Percentiles rank a stretch among this genome's conserved stretches.
phyloP scores from a whole-genome alignment of 805 yeast genomes.

The Starmerella stigmatis region DNA sequence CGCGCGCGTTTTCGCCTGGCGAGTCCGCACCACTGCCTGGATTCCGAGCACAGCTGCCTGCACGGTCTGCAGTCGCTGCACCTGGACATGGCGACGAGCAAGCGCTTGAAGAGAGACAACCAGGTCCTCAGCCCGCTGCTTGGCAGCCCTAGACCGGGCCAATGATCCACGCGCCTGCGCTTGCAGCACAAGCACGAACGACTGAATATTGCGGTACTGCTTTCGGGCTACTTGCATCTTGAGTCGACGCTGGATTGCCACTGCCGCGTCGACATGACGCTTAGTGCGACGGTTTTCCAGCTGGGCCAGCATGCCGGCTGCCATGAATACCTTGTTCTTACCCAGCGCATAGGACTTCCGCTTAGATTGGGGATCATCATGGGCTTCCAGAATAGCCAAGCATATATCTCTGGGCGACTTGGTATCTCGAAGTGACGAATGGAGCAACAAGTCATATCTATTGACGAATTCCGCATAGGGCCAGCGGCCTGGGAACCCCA shows the following conservation, averaged over 20 bases:
- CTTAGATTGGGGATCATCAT: not conserved
- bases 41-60: constrained; percentile 43
- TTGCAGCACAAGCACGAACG: constrained; percentile 50
- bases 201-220: constrained; percentile 44
- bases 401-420: constrained; percentile 56
- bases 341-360: constrained; percentile 43
- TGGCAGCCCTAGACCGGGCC: constrained; percentile 47
- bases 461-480: constrained; percentile 86
- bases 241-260: constrained; percentile 73
- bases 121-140: constrained; percentile 41
- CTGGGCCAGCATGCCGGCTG: constrained; percentile 92
- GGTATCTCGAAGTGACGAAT: constrained; percentile 51
- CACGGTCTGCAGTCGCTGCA: constrained; percentile 45
- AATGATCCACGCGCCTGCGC: constrained; percentile 52
- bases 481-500: constrained; percentile 96
- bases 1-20: constrained; percentile 43
- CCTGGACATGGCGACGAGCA: constrained; percentile 33
- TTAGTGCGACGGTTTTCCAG: constrained; percentile 77
- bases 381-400: constrained; percentile 43
- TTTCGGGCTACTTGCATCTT: constrained; percentile 55
- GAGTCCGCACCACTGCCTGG: constrained; percentile 49
- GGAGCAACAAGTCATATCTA: constrained; percentile 73
- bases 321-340: constrained; percentile 84
- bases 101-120: constrained; percentile 66
- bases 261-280: constrained; percentile 68